These are phyloP conservation scores for Arxiozyma bovina DNA, from an alignment of 1,139 yeast species.

Conservation along the genomic window DNA sequence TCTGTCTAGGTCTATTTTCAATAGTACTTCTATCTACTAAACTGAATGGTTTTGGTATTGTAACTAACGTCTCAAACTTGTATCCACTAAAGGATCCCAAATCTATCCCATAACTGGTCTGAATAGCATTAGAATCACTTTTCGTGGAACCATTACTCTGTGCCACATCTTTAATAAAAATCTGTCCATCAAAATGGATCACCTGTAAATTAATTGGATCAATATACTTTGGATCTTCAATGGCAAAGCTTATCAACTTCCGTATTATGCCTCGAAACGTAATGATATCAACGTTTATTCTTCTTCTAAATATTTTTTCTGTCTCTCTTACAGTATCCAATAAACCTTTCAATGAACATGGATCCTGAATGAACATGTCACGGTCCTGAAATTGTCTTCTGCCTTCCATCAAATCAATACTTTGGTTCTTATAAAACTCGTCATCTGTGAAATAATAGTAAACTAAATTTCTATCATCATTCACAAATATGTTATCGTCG, in stretches of 20 bases:
- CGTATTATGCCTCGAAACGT: slow-evolving; percentile 79
- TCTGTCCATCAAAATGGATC: slow-evolving; percentile 66
- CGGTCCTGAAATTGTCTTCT: slow-evolving; percentile 11
- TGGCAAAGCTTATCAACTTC: slow-evolving; percentile 19
- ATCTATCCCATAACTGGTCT: slow-evolving; percentile 11
- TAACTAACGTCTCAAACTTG: slow-evolving; percentile 75
- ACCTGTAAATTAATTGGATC: slow-evolving; percentile 54
- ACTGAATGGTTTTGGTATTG: slow-evolving; percentile 69
- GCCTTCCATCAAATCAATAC: slow-evolving; percentile 33
- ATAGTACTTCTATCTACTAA: slow-evolving; percentile 54
- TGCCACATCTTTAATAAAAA: slow-evolving; percentile 63
- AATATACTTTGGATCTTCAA: slow-evolving; percentile 20
- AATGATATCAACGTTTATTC: slow-evolving; percentile 50
- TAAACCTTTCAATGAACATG: slow-evolving; percentile 41
- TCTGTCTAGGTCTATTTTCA: slow-evolving; percentile 49
- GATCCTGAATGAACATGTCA: slow-evolving; percentile 45
- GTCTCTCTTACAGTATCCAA: slow-evolving; percentile 45
- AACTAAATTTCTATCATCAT: slow-evolving; percentile 43
- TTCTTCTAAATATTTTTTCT: slow-evolving; percentile 42
- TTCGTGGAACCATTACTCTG: slow-evolving; percentile 9
- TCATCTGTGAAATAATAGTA: slow-evolving; percentile 74
- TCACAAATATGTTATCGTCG: slow-evolving; percentile 25
- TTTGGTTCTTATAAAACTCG: slow-evolving; percentile 36
- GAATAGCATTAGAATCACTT: neutral
- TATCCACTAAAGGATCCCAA: slow-evolving; percentile 57